Percentiles rank a stretch among this genome's conserved stretches.
These are phyloP conservation scores for Mycena leptocephala DNA, from an alignment of 768 basidiomycete species.

Conservation along the genomic window DNA sequence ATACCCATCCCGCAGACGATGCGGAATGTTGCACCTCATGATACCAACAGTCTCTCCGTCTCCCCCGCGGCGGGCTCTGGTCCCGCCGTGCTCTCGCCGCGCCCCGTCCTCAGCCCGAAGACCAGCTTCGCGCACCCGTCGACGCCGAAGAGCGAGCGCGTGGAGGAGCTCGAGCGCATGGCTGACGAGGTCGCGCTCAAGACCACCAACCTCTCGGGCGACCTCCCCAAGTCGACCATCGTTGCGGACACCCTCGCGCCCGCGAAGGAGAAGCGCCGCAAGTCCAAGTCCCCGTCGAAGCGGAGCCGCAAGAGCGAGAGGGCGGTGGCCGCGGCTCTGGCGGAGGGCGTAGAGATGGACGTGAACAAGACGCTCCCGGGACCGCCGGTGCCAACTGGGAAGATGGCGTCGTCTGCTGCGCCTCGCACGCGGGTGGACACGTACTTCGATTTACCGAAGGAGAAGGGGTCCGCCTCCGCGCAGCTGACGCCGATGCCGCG, in stretches of 20 bases:
- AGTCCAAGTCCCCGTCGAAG: constrained; percentile 17
- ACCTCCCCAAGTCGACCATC: constrained; percentile 49
- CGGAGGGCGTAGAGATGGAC: constrained; percentile 21
- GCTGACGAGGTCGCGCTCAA: constrained; percentile 69
- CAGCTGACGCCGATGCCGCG: constrained; percentile 20
- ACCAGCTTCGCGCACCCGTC: constrained; percentile 54
- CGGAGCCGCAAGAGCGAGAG: constrained; percentile 31
- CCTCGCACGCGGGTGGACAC: constrained; percentile 49
- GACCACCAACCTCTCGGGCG: constrained; percentile 55
- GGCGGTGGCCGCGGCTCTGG: constrained; percentile 28
- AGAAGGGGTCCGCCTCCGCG: constrained; percentile 3
- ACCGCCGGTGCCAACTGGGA: constrained; percentile 69
- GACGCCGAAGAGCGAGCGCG: constrained; percentile 69
- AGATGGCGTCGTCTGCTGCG: constrained; percentile 38
- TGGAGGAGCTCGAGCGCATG: constrained; percentile 81
- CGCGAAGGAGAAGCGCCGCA: constrained; percentile 25
- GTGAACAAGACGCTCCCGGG: constrained; percentile 75
- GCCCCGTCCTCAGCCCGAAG: constrained; percentile 80
- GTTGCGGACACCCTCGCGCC: background rate
- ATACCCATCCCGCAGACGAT: constrained; percentile 29
- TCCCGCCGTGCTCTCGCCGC: constrained; percentile 72
- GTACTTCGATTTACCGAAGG: constrained; percentile 33
- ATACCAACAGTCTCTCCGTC: constrained; percentile 38
- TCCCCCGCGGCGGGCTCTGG: constrained; percentile 46
- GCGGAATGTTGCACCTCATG: constrained; percentile 13